Evolutionary conservation across 768 basidiomycete species (phyloP).

Genomic region (Coprinopsis cinerea): DNA sequence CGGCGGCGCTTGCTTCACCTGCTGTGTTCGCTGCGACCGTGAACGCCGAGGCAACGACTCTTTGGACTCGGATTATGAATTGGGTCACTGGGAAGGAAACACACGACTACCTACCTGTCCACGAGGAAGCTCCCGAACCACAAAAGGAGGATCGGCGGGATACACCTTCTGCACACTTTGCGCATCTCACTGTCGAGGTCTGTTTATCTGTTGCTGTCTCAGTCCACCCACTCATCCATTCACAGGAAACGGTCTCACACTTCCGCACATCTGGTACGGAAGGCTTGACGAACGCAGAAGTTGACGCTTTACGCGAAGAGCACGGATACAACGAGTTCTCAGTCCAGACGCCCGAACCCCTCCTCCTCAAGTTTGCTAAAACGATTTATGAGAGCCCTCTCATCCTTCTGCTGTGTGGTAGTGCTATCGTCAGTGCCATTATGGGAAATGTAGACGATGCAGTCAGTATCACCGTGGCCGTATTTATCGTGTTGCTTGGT

Average conservation of each 20-base stretch:
- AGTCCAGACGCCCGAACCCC: conserved; percentile 73
- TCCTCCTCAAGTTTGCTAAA: conserved; percentile 84
- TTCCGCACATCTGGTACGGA: conserved; percentile 57
- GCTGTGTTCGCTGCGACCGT: conserved; percentile 41
- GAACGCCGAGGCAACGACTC: conserved; percentile 40
- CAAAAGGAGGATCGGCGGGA: conserved; percentile 32
- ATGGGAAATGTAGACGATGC: conserved; percentile 98
- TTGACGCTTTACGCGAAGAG: conserved; percentile 55
- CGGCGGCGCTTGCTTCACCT: conserved; percentile 40
- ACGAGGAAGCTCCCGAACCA: conserved; percentile 29
- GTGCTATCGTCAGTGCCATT: conserved; percentile 80
- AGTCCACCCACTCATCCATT: conserved; percentile 8
- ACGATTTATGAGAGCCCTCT: conserved; percentile 94
- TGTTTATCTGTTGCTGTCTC: conserved; percentile 18
- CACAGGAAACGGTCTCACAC: conserved; percentile 67
- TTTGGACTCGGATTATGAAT: conserved; percentile 45
- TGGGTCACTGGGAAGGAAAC: conserved; percentile 33
- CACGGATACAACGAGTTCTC: conserved; percentile 96
- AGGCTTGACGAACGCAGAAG: conserved; percentile 59
- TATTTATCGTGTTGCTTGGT: conserved; percentile 92
- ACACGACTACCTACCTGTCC: conserved; percentile 26
- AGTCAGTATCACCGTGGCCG: conserved; percentile 85
- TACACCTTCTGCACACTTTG: conserved; percentile 65
- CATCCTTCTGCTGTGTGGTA: conserved; percentile 85
- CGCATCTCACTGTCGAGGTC: conserved; percentile 61